Percentiles rank a stretch among this genome's conserved stretches.
Conservation (phyloP, 176 grass and related monocot species). For the Bothriochloa decipiens region DNA sequence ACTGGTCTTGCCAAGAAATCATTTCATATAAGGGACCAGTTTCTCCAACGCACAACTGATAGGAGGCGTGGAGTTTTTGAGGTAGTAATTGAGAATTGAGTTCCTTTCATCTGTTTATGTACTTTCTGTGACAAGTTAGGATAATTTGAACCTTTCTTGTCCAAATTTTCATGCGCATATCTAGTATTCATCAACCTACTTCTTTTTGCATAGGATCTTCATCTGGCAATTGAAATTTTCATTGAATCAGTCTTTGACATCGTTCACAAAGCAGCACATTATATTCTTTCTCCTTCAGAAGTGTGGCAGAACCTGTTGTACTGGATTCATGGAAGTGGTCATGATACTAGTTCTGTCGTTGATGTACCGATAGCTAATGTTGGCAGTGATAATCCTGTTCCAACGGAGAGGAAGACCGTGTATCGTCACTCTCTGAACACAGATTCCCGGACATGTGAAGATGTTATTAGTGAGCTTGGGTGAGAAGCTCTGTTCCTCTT, state of each 20-base stretch:
- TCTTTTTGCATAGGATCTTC: constrained; percentile 64
- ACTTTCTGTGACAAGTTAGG: neutral
- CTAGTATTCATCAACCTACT: constrained; percentile 6
- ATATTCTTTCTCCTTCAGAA: constrained; percentile 89
- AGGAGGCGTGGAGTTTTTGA: constrained; percentile 94
- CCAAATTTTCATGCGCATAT: neutral
- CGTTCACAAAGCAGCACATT: constrained; percentile 81
- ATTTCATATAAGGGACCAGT: constrained; percentile 74
- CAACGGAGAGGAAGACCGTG: constrained; percentile 62
- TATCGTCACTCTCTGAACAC: constrained; percentile 87
- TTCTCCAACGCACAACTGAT: constrained; percentile 75
- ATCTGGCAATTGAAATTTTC: constrained; percentile 94
- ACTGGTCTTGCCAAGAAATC: constrained; percentile 44
- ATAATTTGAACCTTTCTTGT: neutral
- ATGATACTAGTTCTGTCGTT: constrained; percentile 50
- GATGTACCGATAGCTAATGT: constrained; percentile 64
- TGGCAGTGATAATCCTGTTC: constrained; percentile 70
- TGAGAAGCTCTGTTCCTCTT: constrained; percentile 44
- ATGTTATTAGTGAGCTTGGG: constrained; percentile 98
- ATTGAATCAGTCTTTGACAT: constrained; percentile 92
- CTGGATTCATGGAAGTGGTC: constrained; percentile 58
- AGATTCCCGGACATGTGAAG: constrained; percentile 90
- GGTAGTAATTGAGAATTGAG: constrained; percentile 48
- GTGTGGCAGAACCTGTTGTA: constrained; percentile 64
- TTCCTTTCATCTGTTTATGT: constrained; percentile 18